Conservation (phyloP, 176 grass and related monocot genomes). For the Juncus inflexus region DNA sequence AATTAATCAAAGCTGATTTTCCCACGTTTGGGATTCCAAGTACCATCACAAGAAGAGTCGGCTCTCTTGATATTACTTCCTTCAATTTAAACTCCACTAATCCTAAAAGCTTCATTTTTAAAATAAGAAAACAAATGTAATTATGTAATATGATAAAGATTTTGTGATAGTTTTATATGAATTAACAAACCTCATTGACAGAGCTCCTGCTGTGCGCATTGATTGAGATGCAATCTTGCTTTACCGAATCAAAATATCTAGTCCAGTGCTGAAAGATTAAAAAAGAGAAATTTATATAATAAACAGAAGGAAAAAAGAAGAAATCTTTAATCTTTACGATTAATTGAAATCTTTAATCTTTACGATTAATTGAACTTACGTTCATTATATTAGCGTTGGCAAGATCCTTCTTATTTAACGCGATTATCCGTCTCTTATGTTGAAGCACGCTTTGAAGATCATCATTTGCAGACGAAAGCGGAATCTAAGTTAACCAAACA, state of each 20-base stretch:
- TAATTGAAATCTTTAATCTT: too few species aligned
- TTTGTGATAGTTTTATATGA: constrained; percentile 14
- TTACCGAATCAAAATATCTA: constrained; percentile 60
- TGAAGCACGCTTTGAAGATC: constrained; percentile 66
- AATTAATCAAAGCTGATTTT: constrained; percentile 93
- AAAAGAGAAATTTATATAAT: constrained; percentile 16
- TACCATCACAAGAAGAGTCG: constrained; percentile 92
- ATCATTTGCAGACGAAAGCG: constrained; percentile 74
- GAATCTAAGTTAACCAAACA: constrained; percentile 44
- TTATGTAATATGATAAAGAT: neutral
- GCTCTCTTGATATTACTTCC: constrained; percentile 85
- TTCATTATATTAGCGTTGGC: constrained; percentile 92
- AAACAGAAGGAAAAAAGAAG: neutral
- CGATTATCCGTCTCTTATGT: constrained; percentile 74
- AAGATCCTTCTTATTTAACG: constrained; percentile 95
- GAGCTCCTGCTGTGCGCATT: constrained; percentile 84
- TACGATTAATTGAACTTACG: constrained; percentile 36
- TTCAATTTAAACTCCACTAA: constrained; percentile 84
- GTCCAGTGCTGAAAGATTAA: constrained; percentile 65
- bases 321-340: neutral
- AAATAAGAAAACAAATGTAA: too few species aligned
- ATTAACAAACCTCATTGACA: constrained; percentile 69
- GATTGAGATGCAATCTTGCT: constrained; percentile 80
- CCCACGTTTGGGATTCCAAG: constrained; percentile 96
- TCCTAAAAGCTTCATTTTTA: constrained; percentile 53